phyloP scores from a whole-genome alignment of 345 rosid species.

The Barbarea vulgaris region DNA sequence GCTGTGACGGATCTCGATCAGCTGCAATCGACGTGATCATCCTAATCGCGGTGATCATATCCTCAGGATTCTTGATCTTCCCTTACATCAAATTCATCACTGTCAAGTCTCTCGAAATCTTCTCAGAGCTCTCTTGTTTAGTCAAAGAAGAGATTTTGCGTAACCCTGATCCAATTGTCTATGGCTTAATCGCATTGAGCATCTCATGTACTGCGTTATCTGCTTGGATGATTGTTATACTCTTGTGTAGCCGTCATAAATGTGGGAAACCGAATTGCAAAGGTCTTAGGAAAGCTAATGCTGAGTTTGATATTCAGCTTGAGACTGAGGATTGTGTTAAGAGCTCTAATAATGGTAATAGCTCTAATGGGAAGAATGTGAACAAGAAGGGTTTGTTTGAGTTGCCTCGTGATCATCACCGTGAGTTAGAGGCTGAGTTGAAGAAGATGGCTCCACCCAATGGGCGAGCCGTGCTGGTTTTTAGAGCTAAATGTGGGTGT shows the following conservation, averaged over 20 bases:
- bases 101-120: constrained; percentile 45
- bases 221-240: constrained; percentile 57
- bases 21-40: constrained; percentile 76
- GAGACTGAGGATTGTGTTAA: constrained; percentile 91
- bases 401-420: constrained; percentile 70
- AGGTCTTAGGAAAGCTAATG: constrained; percentile 72
- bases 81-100: constrained; percentile 60
- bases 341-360: constrained; percentile 45
- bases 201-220: constrained; percentile 62
- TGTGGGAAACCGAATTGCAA: constrained; percentile 84
- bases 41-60: constrained; percentile 67
- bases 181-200: constrained; percentile 67
- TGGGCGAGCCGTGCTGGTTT: constrained; percentile 70
- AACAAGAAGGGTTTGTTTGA: constrained; percentile 63
- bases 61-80: constrained; percentile 74
- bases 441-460: constrained; percentile 85
- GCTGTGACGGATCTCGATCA: constrained; percentile 67
- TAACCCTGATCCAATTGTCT: constrained; percentile 67
- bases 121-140: constrained; percentile 48
- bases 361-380: constrained; percentile 44
- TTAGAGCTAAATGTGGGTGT: constrained; percentile 72
- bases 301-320: constrained; percentile 87
- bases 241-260: constrained; percentile 60
- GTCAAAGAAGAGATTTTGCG: constrained; percentile 66
- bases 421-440: constrained; percentile 68